Percentiles rank a stretch among this genome's conserved stretches.
Evolutionary conservation across 1,284 basidiomycete species (phyloP).

Genomic region (Heliocybe sulcata): DNA sequence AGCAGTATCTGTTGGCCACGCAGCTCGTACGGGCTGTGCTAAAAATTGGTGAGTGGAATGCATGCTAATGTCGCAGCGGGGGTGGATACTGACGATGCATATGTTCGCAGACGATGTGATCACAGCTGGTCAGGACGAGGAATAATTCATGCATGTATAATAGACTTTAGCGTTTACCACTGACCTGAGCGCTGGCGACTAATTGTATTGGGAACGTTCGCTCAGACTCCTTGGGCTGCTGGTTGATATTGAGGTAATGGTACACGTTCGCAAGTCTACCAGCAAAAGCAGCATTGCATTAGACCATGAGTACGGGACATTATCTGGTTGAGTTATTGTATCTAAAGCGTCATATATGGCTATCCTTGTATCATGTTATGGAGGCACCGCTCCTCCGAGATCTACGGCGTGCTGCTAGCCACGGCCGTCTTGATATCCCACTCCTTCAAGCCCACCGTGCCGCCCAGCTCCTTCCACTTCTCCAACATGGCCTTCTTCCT

Average conservation of each 20-base stretch:
- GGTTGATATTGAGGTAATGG: no score
- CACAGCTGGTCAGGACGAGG: conserved; percentile 50
- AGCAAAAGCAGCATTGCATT: no score
- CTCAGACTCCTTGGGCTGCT: no score
- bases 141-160: conserved; percentile 24
- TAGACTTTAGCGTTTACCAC: background rate
- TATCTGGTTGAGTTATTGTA: no score
- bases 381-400: no score
- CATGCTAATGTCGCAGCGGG: background rate
- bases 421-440: conserved; percentile 52
- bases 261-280: no score
- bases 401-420: background rate
- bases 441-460: conserved; percentile 58
- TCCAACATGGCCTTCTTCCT: conserved; percentile 42
- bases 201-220: background rate
- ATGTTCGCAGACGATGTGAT: conserved; percentile 54
- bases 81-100: conserved; percentile 7
- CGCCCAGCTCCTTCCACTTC: conserved; percentile 61
- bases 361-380: no score
- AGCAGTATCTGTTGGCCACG: conserved; percentile 96
- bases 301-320: no score
- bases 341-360: no score
- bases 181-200: background rate
- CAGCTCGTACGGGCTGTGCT: conserved; percentile 72
- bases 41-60: conserved; percentile 53